Evolutionary conservation across 257 asterid genomes (phyloP).

Genomic region (Handroanthus guayacan): DNA sequence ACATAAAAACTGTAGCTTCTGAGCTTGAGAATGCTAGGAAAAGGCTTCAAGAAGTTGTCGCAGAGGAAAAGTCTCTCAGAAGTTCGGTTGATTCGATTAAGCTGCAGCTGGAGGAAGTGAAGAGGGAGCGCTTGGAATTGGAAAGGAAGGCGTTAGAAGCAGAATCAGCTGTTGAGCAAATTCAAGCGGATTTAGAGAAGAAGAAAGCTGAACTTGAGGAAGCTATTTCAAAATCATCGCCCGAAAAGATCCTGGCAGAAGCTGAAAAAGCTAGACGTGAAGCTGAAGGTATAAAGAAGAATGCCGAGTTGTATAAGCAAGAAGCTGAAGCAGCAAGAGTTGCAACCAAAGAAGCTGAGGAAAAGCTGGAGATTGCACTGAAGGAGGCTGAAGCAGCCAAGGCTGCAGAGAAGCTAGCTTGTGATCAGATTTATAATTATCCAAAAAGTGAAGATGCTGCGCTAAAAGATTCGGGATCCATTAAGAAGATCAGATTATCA

Average conservation of each 20-base stretch:
- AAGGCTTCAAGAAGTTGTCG: slow-evolving; percentile 44
- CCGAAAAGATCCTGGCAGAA: slow-evolving; percentile 51
- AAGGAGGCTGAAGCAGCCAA: slow-evolving; percentile 62
- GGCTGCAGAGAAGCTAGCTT: slow-evolving; percentile 60
- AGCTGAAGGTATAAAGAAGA: slow-evolving; percentile 53
- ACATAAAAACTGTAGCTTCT: slow-evolving; percentile 31
- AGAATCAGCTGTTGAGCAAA: slow-evolving; percentile 44
- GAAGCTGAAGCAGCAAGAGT: slow-evolving; percentile 57
- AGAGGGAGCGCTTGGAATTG: slow-evolving; percentile 40
- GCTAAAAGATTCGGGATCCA: slow-evolving; percentile 27
- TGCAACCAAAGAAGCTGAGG: slow-evolving; percentile 55
- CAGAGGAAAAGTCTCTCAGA: slow-evolving; percentile 49
- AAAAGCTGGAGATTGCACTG: slow-evolving; percentile 51
- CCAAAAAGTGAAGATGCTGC: slow-evolving; percentile 34
- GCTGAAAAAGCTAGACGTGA: slow-evolving; percentile 49
- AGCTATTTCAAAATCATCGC: slow-evolving; percentile 39
- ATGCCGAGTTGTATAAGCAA: slow-evolving; percentile 41
- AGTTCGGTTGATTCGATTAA: slow-evolving; percentile 41
- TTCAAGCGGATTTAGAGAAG: slow-evolving; percentile 56
- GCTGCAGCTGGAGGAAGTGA: slow-evolving; percentile 53
- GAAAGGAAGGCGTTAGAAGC: slow-evolving; percentile 46
- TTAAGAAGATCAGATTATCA: slow-evolving; percentile 49
- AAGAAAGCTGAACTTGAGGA: slow-evolving; percentile 56
- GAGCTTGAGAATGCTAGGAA: slow-evolving; percentile 59
- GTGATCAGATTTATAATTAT: slow-evolving; percentile 48